phyloP scores from a whole-genome alignment of 371 early-diverging fungal species.

The Mortierella sp. region DNA sequence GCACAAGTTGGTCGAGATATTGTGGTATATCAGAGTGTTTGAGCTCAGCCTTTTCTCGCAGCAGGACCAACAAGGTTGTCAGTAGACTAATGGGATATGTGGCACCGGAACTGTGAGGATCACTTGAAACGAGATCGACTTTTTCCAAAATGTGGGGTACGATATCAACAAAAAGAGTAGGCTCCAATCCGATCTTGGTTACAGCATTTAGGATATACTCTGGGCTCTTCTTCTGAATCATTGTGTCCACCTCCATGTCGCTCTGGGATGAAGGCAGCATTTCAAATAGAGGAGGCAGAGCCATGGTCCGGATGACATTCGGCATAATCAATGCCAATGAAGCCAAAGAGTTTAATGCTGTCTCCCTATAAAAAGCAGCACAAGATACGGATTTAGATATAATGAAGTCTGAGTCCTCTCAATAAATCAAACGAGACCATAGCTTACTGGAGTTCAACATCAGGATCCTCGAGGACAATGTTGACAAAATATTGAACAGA shows the following conservation, averaged over 20 bases:
- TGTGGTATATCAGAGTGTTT: constrained; percentile 62
- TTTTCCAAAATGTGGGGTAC: constrained; percentile 54
- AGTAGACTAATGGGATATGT: constrained; percentile 63
- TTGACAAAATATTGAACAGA: constrained; percentile 70
- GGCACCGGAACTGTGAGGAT: constrained; percentile 24
- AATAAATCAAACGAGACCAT: constrained; percentile 1
- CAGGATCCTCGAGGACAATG: constrained; percentile 65
- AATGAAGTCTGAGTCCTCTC: neutral
- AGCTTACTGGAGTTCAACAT: constrained; percentile 64
- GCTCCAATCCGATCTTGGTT: constrained; percentile 57
- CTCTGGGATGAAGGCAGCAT: constrained; percentile 50
- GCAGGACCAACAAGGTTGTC: constrained; percentile 58
- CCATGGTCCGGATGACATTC: constrained; percentile 41
- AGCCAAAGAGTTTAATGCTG: constrained; percentile 52
- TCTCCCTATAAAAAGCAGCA: constrained; percentile 23
- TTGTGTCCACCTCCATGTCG: constrained; percentile 55
- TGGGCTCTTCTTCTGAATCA: constrained; percentile 40
- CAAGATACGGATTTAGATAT: neutral
- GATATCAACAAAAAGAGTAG: constrained; percentile 52
- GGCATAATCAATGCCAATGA: constrained; percentile 55
- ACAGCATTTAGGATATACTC: constrained; percentile 54
- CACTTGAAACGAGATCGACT: constrained; percentile 28
- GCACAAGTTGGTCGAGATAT: constrained; percentile 62
- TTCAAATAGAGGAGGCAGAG: constrained; percentile 51
- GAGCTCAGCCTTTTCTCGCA: constrained; percentile 58